Evolutionary conservation across 1,139 yeast species (phyloP).

Genomic region (Kazachstania sp.): DNA sequence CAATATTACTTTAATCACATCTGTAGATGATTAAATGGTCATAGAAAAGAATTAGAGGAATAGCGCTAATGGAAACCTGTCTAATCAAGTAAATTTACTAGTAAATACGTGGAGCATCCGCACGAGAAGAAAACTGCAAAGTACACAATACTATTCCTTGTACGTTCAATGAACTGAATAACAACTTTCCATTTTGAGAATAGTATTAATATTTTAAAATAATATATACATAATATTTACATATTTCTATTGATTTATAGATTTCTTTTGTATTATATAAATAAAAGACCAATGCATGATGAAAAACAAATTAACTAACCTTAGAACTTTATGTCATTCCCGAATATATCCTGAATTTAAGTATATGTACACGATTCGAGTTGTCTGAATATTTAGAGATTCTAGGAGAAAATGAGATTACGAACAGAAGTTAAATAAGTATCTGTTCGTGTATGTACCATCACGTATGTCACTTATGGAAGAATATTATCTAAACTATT

Average conservation of each 20-base stretch:
- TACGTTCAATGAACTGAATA: neutral
- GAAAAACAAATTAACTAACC: neutral
- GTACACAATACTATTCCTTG: too few relatives aligned
- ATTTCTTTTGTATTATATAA: neutral
- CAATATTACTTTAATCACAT: slow-evolving; percentile 74
- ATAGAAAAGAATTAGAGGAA: too few relatives aligned
- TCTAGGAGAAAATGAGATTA: too few relatives aligned
- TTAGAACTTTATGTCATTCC: neutral
- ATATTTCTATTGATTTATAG: neutral
- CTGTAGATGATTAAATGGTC: slow-evolving; percentile 15
- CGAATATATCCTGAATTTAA: neutral
- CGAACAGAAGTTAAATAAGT: too few relatives aligned
- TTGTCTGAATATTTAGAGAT: neutral
- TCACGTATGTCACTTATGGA: too few relatives aligned
- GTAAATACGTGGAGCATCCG: too few relatives aligned
- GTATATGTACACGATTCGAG: slow-evolving; percentile 3
- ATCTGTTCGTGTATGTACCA: too few relatives aligned
- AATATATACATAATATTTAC: slow-evolving; percentile 4
- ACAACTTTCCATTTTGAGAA: too few relatives aligned
- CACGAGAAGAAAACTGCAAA: too few relatives aligned
- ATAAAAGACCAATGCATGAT: neutral
- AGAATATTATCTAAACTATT: slow-evolving; percentile 1
- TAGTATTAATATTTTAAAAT: neutral
- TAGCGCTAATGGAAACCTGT: too few relatives aligned
- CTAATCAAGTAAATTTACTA: too few relatives aligned